Conservation (phyloP, 208 protist species). For the Trypanosomatidae sp. region DNA sequence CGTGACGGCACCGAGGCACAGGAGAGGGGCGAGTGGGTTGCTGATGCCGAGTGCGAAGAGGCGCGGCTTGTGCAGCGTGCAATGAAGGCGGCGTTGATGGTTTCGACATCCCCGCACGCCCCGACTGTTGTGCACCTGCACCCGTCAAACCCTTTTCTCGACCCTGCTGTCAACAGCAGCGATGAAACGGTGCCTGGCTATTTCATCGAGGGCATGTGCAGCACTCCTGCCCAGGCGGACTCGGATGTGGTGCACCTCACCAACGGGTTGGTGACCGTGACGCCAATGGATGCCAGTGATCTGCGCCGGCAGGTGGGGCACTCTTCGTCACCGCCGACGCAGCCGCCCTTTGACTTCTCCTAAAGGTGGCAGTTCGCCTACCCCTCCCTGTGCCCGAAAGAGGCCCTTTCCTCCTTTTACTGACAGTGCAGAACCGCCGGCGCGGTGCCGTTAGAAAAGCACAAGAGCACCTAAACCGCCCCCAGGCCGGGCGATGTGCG, state of each 20-base stretch:
- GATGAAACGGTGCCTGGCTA: conserved; percentile 1
- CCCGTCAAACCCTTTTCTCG: conserved; percentile 20
- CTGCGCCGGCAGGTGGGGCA: background rate
- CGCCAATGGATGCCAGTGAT: conserved; percentile 4
- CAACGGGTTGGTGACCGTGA: conserved; percentile 18
- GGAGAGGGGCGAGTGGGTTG: background rate
- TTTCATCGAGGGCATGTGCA: background rate
- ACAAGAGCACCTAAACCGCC: background rate
- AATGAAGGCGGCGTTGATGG: conserved; percentile 8
- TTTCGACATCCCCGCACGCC: background rate
- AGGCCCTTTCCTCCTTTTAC: background rate
- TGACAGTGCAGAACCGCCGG: background rate
- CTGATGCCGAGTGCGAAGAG: background rate
- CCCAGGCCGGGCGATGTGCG: background rate
- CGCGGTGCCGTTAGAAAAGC: background rate
- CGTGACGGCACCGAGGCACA: background rate
- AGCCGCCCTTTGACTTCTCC: background rate
- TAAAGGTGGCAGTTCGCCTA: background rate
- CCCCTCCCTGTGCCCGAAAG: background rate
- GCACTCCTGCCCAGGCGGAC: background rate
- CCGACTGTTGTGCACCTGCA: conserved; percentile 9
- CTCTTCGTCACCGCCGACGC: background rate
- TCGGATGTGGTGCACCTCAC: conserved; percentile 7
- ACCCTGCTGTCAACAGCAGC: background rate
- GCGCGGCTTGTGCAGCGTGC: background rate